Percentiles rank a stretch among this genome's conserved stretches.
Evolutionary conservation across 2,329 filamentous ascomycete genomes (phyloP).

Genomic region (Phyllosticta capitalensis): DNA sequence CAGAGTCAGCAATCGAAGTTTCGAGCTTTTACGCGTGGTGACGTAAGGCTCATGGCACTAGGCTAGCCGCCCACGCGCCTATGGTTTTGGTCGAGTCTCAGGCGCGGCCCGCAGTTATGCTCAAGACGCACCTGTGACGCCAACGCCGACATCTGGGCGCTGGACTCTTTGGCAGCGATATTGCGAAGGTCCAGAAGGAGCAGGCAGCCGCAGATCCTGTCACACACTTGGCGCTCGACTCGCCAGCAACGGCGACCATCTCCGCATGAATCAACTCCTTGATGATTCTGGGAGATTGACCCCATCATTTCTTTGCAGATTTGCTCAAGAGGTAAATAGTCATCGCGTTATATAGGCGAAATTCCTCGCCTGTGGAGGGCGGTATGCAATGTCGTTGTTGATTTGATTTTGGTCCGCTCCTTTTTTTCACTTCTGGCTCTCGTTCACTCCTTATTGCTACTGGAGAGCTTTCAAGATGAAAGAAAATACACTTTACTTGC

Average conservation of each 20-base stretch:
- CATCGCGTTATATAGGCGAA: background rate
- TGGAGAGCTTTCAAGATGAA: background rate
- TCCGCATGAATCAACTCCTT: background rate
- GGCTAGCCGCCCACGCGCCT: background rate
- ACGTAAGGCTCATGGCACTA: background rate
- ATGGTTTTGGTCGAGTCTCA: background rate
- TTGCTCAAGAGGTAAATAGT: background rate
- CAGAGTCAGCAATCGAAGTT: background rate
- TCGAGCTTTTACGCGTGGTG: background rate
- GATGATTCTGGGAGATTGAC: background rate
- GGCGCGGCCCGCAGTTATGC: background rate
- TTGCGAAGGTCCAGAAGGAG: background rate
- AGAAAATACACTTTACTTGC: background rate
- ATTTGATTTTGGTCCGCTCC: background rate
- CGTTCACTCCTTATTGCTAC: background rate
- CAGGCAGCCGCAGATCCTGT: background rate
- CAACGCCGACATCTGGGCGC: background rate
- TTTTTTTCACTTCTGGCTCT: background rate
- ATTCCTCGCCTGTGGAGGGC: background rate
- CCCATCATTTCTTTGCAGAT: background rate
- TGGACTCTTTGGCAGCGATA: background rate
- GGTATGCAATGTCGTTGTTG: background rate
- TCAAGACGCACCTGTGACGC: background rate
- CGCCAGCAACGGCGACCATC: background rate
- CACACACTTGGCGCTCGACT: background rate